Conservation (phyloP, 257 asterid genomes). For the Solanum verrucosum region DNA sequence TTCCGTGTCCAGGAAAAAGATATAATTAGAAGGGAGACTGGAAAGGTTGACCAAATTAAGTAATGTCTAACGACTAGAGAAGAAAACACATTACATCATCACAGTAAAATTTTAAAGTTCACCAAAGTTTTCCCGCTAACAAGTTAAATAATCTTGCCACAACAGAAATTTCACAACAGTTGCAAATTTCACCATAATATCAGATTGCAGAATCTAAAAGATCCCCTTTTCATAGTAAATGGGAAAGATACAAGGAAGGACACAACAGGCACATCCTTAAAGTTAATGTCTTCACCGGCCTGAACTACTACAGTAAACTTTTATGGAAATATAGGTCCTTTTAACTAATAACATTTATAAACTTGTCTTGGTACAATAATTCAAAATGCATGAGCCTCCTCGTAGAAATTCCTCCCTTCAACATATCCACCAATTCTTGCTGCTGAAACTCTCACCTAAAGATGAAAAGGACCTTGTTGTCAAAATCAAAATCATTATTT, state of each 20-base stretch:
- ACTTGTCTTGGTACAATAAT: background rate
- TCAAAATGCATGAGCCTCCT: constrained; percentile 14
- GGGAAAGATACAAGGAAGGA: background rate
- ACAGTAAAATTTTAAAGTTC: background rate
- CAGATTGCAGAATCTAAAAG: background rate
- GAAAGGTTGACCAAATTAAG: background rate
- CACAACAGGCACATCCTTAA: background rate
- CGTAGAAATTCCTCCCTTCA: constrained; percentile 16
- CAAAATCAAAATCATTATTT: background rate
- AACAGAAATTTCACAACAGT: background rate
- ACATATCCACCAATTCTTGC: constrained; percentile 14
- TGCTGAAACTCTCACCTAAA: constrained; percentile 20
- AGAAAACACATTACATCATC: background rate
- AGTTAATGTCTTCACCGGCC: background rate
- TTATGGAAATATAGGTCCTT: background rate
- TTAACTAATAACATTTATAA: background rate
- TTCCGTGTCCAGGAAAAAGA: background rate
- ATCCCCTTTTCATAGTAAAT: background rate
- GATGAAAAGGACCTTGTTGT: constrained; percentile 11
- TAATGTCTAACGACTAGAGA: background rate
- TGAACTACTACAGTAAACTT: background rate
- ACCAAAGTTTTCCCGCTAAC: background rate
- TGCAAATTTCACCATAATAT: background rate
- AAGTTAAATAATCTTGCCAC: background rate
- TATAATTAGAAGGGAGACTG: background rate